Evolutionary conservation across 73 alveolate genomes (phyloP), one percentile per base, ranked within the genome.

Genomic region (Stentor coeruleus): DNA sequence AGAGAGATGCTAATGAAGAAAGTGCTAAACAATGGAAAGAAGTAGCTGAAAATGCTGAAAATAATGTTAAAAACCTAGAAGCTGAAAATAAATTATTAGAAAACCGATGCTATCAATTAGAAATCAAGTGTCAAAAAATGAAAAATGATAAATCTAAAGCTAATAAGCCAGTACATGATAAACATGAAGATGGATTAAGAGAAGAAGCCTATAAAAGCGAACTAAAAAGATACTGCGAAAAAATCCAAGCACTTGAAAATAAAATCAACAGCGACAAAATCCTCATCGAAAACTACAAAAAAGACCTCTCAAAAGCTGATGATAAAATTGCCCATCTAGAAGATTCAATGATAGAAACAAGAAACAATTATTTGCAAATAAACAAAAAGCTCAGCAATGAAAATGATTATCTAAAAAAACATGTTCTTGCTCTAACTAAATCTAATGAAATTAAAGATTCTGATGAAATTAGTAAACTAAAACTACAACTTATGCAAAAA

Each of bases 321-420:
- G 85, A 88, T 37, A 91, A 89, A 74, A 89, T 89, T 37, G 92
- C 81, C 35, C 66, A 86, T 39, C 84, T 85, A 81, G 82, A 86
- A 30, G 92, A 87, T 28, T 59, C 83, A 1, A 89, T 89, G 39
- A 84, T 91, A 80, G 85, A 86, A 15, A 82, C 83, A 2, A 76
- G 83, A 76, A 91, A 89, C 80, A 86, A 85, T 55, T 90, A 85
- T 26, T 89, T 85, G 84, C 95, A 89, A 15, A 89, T 85, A 59
- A 59, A 89, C 49, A 90, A 89, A 42, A 55, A 85, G 82, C 86
- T 89, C 66, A 89, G 86, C 83, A 85, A 85, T 87, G 86, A 89
- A 58, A 89, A 85, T 36, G 91, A 89, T 76, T 60, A 60, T 72
- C 77, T 89, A 84, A 89, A 89, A 82, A 91, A 89, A 58, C 88